A percentile compares a stretch with the other conserved stretches of the same genome.
Conservation (phyloP, 257 asterid species). For the Galeopsis tetrahit region DNA sequence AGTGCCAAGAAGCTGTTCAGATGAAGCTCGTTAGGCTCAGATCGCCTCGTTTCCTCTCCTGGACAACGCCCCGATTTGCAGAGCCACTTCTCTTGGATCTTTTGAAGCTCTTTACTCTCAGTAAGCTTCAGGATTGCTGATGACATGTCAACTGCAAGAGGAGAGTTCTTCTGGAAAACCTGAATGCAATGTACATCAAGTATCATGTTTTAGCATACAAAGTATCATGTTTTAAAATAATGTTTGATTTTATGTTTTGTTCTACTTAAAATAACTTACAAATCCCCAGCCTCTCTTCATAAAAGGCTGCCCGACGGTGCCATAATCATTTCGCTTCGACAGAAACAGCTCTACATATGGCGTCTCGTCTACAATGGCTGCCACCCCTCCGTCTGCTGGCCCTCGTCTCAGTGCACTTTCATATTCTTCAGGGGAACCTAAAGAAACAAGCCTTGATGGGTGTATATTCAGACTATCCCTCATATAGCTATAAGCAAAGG, state of each 20-base stretch:
- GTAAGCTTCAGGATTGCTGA: conserved; percentile 57
- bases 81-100: conserved; percentile 67
- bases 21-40: conserved; percentile 53
- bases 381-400: conserved; percentile 63
- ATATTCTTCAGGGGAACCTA: conserved; percentile 60
- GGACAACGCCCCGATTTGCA: conserved; percentile 38
- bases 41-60: conserved; percentile 37
- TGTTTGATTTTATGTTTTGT: too few species aligned
- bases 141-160: conserved; percentile 60
- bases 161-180: conserved; percentile 75
- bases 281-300: conserved; percentile 78
- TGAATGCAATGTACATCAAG: background rate
- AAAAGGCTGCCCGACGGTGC: conserved; percentile 63
- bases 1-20: conserved; percentile 59
- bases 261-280: conserved; percentile 44
- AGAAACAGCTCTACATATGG: conserved; percentile 63
- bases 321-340: conserved; percentile 54
- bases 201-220: too few species aligned
- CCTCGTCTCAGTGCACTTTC: conserved; percentile 56
- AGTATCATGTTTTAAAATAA: too few species aligned
- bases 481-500: conserved; percentile 63
- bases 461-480: conserved; percentile 52
- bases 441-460: conserved; percentile 57
- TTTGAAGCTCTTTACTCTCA: conserved; percentile 61
- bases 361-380: conserved; percentile 71